phyloP scores from a whole-genome alignment of 352 stramenopile genomes.

The Globisporangium radiosum region DNA sequence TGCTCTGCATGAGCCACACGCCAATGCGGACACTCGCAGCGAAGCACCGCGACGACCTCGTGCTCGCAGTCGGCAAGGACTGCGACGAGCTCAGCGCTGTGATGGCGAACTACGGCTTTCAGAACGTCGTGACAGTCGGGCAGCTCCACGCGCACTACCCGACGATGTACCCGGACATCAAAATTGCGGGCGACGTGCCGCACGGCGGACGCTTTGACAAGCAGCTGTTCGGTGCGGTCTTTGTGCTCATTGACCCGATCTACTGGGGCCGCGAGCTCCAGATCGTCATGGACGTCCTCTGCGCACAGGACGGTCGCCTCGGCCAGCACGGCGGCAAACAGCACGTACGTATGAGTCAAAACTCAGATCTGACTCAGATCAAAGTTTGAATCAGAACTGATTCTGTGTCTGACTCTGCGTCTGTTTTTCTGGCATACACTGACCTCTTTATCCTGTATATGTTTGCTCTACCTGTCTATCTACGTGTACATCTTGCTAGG shows the following conservation, averaged over 20 bases:
- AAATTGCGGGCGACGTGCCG: slow-evolving; percentile 23
- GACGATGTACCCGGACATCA: slow-evolving; percentile 76
- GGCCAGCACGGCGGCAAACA: slow-evolving; percentile 27
- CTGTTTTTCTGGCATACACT: no score
- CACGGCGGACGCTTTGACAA: slow-evolving; percentile 27
- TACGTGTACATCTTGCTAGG: neutral
- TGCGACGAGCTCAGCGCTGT: slow-evolving; percentile 48
- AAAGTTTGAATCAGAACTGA: no score
- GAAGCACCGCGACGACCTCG: slow-evolving; percentile 65
- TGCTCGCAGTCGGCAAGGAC: slow-evolving; percentile 79
- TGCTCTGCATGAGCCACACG: slow-evolving; percentile 77
- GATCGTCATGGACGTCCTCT: slow-evolving; percentile 54
- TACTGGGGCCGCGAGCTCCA: slow-evolving; percentile 55
- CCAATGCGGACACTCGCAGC: slow-evolving; percentile 63
- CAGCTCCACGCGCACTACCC: slow-evolving; percentile 76
- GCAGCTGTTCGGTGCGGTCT: slow-evolving; percentile 36
- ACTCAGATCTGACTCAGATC: no score
- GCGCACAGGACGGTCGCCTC: slow-evolving; percentile 30
- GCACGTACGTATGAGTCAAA: slow-evolving; percentile 7
- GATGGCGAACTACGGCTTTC: slow-evolving; percentile 78
- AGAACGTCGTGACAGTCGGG: slow-evolving; percentile 73
- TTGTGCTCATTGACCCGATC: slow-evolving; percentile 54
- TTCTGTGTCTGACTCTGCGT: no score
- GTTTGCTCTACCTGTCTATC: neutral
- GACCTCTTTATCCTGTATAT: no score